A percentile compares a stretch with the other conserved stretches of the same genome.
These are phyloP conservation scores for Zymoseptoria pseudotritici DNA, from an alignment of 2,329 filamentous ascomycete species.

Conservation along the genomic window DNA sequence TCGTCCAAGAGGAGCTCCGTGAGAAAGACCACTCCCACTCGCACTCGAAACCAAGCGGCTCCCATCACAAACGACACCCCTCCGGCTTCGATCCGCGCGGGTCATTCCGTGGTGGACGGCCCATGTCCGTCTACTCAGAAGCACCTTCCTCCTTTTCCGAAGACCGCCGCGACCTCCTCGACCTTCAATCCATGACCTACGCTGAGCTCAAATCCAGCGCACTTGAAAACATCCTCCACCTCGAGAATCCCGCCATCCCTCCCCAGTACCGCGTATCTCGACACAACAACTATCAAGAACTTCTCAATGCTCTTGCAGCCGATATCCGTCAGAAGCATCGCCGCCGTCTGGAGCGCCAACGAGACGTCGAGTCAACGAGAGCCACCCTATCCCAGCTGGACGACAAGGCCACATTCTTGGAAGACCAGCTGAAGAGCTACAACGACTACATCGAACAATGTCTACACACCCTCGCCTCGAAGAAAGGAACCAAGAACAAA, in stretches of 20 bases:
- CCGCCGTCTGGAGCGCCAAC: constrained; percentile 80
- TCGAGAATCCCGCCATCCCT: constrained; percentile 59
- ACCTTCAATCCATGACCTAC: constrained; percentile 84
- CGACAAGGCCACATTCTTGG: constrained; percentile 84
- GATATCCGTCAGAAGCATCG: constrained; percentile 97
- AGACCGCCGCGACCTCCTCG: constrained; percentile 53
- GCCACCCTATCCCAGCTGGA: constrained; percentile 68
- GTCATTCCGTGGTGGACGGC: constrained; percentile 23
- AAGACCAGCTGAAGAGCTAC: constrained; percentile 93
- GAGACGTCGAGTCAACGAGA: constrained; percentile 78
- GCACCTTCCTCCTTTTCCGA: constrained; percentile 31
- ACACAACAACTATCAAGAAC: constrained; percentile 89
- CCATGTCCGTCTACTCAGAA: constrained; percentile 34
- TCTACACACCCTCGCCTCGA: constrained; percentile 93
- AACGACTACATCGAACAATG: constrained; percentile 99
- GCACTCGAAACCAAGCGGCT: constrained; percentile 24
- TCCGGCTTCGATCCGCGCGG: constrained; percentile 26
- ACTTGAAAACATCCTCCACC: constrained; percentile 83
- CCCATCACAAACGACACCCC: constrained; percentile 16
- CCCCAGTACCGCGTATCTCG: constrained; percentile 66
- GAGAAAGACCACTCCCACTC: constrained; percentile 27
- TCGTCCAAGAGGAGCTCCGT: constrained; percentile 74
- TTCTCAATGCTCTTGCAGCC: constrained; percentile 93
- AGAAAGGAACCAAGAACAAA: constrained; percentile 73
- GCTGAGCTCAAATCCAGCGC: constrained; percentile 87